Conservation (phyloP, 805 yeast species). For the Barnettozyma sp. region DNA sequence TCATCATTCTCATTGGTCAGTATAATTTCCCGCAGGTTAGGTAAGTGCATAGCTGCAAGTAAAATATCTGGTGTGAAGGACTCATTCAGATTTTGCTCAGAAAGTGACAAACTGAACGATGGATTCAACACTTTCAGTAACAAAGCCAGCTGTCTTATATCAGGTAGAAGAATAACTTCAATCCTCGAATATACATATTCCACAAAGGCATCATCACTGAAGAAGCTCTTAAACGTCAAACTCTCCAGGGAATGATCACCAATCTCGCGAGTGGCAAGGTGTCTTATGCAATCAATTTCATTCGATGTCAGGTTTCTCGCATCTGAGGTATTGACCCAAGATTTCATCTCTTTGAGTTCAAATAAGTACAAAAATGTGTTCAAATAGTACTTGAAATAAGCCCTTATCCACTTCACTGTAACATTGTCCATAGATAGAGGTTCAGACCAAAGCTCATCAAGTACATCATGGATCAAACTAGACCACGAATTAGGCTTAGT, state of each 20-base stretch:
- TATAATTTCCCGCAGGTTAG: slow-evolving; percentile 4
- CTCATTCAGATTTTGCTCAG: slow-evolving; percentile 3
- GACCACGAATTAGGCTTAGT: no score
- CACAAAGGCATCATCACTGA: not conserved
- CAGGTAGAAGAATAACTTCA: slow-evolving; percentile 12
- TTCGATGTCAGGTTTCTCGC: no score
- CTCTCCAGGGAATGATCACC: not conserved
- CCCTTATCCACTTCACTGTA: slow-evolving; percentile 4
- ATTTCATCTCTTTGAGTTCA: no score
- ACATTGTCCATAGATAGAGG: no score
- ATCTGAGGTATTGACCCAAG: no score
- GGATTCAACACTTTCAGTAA: slow-evolving; percentile 19
- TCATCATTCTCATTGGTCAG: no score
- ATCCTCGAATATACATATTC: not conserved
- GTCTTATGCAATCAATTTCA: no score
- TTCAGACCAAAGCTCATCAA: no score
- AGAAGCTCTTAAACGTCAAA: not conserved
- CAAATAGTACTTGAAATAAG: slow-evolving; percentile 1
- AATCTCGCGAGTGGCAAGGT: no score
- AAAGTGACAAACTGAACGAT: slow-evolving; percentile 7
- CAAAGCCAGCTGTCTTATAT: slow-evolving; percentile 18
- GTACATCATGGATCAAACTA: no score
- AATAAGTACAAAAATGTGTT: not conserved
- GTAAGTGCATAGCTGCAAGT: slow-evolving; percentile 11
- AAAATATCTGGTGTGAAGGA: slow-evolving; percentile 10